These are phyloP conservation scores for Penicillium atrosanguineum DNA, from an alignment of 495 filamentous ascomycete species.

Conservation along the genomic window DNA sequence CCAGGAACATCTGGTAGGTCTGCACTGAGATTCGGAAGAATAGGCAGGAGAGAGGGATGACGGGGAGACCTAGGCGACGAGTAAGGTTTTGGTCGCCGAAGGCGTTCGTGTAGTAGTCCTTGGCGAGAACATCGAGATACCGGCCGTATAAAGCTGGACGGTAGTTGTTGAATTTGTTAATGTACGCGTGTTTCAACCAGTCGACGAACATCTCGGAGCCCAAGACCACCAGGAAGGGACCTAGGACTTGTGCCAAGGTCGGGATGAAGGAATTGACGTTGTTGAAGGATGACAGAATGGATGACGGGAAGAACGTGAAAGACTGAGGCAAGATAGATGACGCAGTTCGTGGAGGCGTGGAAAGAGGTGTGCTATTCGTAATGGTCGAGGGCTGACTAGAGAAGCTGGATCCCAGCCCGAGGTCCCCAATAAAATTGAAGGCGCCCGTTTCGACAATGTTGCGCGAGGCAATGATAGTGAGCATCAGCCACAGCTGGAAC, in stretches of 20 bases:
- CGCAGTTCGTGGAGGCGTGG: constrained; percentile 46
- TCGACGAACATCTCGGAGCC: constrained; percentile 97
- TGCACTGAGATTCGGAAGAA: constrained; percentile 94
- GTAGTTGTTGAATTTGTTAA: constrained; percentile 97
- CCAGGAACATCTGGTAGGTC: constrained; percentile 97
- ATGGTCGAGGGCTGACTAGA: constrained; percentile 30
- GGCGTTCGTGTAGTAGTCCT: constrained; percentile 97
- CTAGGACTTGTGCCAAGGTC: constrained; percentile 84
- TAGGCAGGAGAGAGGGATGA: constrained; percentile 88
- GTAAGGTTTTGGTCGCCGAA: constrained; percentile 88
- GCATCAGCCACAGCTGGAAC: constrained; percentile 96
- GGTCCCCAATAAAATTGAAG: constrained; percentile 37
- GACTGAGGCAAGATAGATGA: constrained; percentile 75
- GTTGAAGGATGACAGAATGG: constrained; percentile 43
- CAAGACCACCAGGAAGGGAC: constrained; percentile 87
- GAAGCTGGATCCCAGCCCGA: constrained; percentile 32
- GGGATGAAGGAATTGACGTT: constrained; percentile 48
- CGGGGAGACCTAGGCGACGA: constrained; percentile 83
- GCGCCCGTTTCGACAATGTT: constrained; percentile 91
- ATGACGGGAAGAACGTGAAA: constrained; percentile 79
- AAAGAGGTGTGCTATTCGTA: constrained; percentile 47
- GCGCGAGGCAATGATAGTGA: constrained; percentile 89
- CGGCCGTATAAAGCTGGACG: constrained; percentile 84
- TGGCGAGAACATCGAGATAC: constrained; percentile 88
- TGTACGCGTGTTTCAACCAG: constrained; percentile 96